Base-by-base conservation (phyloP, 495 filamentous ascomycete species). In the Chaetomium cochliodes region DNA sequence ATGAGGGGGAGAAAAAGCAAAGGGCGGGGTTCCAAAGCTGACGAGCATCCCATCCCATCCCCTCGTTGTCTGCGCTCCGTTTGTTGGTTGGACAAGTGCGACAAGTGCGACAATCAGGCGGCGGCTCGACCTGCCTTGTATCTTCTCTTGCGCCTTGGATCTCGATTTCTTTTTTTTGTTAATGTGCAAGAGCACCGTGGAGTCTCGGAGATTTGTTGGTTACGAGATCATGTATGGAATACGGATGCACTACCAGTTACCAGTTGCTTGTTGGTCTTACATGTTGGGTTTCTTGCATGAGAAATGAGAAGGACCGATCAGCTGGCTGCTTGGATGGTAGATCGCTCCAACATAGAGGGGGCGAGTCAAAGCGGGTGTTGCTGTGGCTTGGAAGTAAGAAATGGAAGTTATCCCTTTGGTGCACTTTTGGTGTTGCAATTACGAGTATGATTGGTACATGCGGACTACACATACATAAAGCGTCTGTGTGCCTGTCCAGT, bases 291-390 rank as follows among this genome's bases (percentile, higher is more conserved):
- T 30, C 42, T 33, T 28, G 57, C 28, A 23, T 49, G 25, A 2
- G 26, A 37, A 52, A 26, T 26, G 49, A 23, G 26, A 49, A 58
- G 39, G 42, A 20, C 58, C 26, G 58, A 60, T 60, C 58, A 15
- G 25, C 41, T 18, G 18, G 22, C 39, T 15, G 25, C 41, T 18
- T 18, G 18, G 22, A 25, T 15, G 15, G 55, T 11, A 6, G 37
- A 46, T 25, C 55, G 4, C 5, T 20, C n/a, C 33, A 23, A 9
- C 20, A 6, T 37, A 22, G 18, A 25, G 37, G 11, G 18, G 3
- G 5, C 22, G 28, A 30, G 55, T 58, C 55, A 46, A 44, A 58
- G 55, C 55, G 37, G 39, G 55, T 58, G 55, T 44, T 28, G 15
- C 39, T 44, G 55, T 58, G 55, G 55, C 55, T 25, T 44, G 22